Evolutionary conservation across 1,139 yeast species (phyloP).

Genomic region (Debaryomyces sp.): DNA sequence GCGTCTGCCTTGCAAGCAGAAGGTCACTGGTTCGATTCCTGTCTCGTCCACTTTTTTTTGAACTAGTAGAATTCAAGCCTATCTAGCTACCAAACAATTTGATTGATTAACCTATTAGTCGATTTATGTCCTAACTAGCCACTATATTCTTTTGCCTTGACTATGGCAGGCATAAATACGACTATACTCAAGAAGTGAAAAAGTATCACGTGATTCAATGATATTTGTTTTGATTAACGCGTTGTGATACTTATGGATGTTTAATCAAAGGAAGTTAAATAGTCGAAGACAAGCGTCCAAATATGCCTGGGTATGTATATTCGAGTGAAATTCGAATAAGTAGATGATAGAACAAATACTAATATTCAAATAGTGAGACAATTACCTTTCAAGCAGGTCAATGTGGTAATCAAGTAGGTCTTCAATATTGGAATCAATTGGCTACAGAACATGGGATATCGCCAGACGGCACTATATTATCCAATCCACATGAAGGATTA

Average conservation of each 20-base stretch:
- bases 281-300: not conserved
- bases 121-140: not conserved
- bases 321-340: not conserved
- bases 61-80: not conserved
- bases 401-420: slow-evolving; percentile 96
- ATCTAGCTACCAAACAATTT: not conserved
- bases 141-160: not conserved
- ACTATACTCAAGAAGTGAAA: no score
- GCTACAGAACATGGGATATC: slow-evolving; percentile 86
- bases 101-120: not conserved
- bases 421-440: slow-evolving; percentile 90
- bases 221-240: slow-evolving; percentile 3
- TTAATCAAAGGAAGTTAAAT: not conserved
- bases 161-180: not conserved
- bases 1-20: slow-evolving; percentile 69
- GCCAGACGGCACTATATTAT: slow-evolving; percentile 63
- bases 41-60: slow-evolving; percentile 54
- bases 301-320: slow-evolving; percentile 11
- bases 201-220: slow-evolving; percentile 1
- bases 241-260: not conserved
- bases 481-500: slow-evolving; percentile 25
- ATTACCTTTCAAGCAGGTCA: slow-evolving; percentile 65
- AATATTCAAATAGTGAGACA: slow-evolving; percentile 36
- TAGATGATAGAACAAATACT: slow-evolving; percentile 19
- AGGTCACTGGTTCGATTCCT: slow-evolving; percentile 71